These are phyloP conservation scores for Leccinum griseonigrum DNA, from an alignment of 1,284 basidiomycete species.

Conservation along the genomic window DNA sequence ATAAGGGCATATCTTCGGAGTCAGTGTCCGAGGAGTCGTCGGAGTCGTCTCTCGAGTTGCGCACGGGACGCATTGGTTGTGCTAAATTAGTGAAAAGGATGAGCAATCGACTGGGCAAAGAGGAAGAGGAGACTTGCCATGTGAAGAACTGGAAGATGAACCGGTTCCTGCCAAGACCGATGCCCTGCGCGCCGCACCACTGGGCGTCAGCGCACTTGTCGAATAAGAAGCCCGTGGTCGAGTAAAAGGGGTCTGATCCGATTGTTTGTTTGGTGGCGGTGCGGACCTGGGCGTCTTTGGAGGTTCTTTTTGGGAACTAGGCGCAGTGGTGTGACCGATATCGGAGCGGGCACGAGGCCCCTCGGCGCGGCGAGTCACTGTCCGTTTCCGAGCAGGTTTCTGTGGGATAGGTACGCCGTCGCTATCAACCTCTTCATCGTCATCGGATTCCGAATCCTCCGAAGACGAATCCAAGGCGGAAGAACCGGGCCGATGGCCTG, in stretches of 20 bases:
- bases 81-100: conserved; percentile 9
- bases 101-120: neutral
- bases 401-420: conserved; percentile 28
- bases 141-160: conserved; percentile 13
- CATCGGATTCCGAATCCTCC: conserved; percentile 29
- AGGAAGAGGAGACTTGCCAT: conserved; percentile 14
- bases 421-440: conserved; percentile 34
- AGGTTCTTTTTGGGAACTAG: conserved; percentile 8
- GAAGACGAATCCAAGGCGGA: conserved; percentile 27
- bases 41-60: conserved; percentile 9
- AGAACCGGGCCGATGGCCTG: conserved; percentile 18
- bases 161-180: conserved; percentile 29
- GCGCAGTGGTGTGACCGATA: conserved; percentile 8
- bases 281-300: conserved; percentile 4
- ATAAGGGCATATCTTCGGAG: conserved; percentile 44
- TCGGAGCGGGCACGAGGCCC: conserved; percentile 19
- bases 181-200: conserved; percentile 37
- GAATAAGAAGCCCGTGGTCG: conserved; percentile 33
- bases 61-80: conserved; percentile 4
- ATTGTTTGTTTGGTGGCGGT: conserved; percentile 8
- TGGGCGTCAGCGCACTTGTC: conserved; percentile 41
- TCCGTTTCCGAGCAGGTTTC: conserved; percentile 22
- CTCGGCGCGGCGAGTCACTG: conserved; percentile 17
- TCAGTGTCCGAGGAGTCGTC: conserved; percentile 29
- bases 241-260: conserved; percentile 12